These are phyloP conservation scores for Citrus glauca DNA, from an alignment of 345 rosid genomes.

Conservation along the genomic window DNA sequence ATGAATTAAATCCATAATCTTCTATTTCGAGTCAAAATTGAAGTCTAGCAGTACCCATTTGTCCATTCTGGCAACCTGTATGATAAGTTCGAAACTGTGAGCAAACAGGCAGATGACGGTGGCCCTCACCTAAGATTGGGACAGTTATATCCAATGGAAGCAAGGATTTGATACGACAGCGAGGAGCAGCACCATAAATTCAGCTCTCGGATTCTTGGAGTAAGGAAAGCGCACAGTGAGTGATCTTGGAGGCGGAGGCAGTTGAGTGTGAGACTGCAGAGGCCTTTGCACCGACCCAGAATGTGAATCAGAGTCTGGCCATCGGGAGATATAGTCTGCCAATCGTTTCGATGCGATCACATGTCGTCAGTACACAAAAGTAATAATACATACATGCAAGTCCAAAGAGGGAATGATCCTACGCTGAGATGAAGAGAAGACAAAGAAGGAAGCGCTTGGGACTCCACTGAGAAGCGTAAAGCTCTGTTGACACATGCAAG, in stretches of 20 bases:
- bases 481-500: conserved; percentile 46
- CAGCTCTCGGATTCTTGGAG: conserved; percentile 38
- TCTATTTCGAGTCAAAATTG: not conserved
- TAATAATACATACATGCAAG: not conserved
- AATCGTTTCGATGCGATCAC: not conserved
- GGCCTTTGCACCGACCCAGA: conserved; percentile 25
- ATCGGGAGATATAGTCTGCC: conserved; percentile 42
- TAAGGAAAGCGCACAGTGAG: conserved; percentile 26
- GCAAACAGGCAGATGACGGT: not conserved
- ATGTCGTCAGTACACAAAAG: not conserved
- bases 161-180: conserved; percentile 31
- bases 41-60: not conserved
- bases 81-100: not conserved
- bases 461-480: conserved; percentile 40
- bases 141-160: conserved; percentile 39
- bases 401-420: not conserved
- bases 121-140: conserved; percentile 47
- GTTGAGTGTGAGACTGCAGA: conserved; percentile 38
- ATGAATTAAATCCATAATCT: not conserved
- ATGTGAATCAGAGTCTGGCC: conserved; percentile 31
- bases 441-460: conserved; percentile 37
- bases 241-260: conserved; percentile 42
- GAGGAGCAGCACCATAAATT: conserved; percentile 42
- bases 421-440: conserved; percentile 47
- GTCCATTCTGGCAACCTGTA: not conserved